These are phyloP conservation scores for Mortierella sp. DNA, from an alignment of 371 early-diverging fungal genomes.

Conservation along the genomic window DNA sequence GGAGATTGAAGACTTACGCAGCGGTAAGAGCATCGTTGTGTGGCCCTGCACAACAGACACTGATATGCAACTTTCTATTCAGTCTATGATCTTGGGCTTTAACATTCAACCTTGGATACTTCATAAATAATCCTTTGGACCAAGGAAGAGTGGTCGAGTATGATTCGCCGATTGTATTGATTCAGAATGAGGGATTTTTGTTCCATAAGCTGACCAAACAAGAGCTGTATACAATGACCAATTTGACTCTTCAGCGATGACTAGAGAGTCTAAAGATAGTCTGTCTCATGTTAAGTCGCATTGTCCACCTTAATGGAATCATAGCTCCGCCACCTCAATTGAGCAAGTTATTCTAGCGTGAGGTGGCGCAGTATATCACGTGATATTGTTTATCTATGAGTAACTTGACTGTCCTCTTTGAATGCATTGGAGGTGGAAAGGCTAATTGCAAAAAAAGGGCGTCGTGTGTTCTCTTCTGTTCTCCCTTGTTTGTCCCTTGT, in stretches of 20 bases:
- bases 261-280: no score
- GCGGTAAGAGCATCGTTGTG: no score
- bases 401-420: slow-evolving; percentile 13
- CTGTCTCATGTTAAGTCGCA: no score
- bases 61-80: no score
- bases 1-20: no score
- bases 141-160: slow-evolving; percentile 3
- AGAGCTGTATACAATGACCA: neutral
- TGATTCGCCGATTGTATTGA: slow-evolving; percentile 2
- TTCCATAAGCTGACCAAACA: slow-evolving; percentile 2
- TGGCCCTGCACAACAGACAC: no score
- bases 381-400: slow-evolving; percentile 27
- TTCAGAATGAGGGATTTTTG: neutral
- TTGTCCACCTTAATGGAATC: no score
- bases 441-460: neutral
- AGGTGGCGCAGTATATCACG: slow-evolving; percentile 10
- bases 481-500: slow-evolving; percentile 14
- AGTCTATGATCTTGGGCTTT: no score
- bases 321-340: neutral
- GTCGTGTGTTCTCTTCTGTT: slow-evolving; percentile 5
- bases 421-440: neutral
- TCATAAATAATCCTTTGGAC: no score
- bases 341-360: no score
- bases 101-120: no score
- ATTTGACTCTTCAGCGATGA: neutral